Percentiles rank a stretch among this genome's conserved stretches.
Conservation (phyloP, 2,329 filamentous ascomycete genomes). For the Colletotrichum musicola region DNA sequence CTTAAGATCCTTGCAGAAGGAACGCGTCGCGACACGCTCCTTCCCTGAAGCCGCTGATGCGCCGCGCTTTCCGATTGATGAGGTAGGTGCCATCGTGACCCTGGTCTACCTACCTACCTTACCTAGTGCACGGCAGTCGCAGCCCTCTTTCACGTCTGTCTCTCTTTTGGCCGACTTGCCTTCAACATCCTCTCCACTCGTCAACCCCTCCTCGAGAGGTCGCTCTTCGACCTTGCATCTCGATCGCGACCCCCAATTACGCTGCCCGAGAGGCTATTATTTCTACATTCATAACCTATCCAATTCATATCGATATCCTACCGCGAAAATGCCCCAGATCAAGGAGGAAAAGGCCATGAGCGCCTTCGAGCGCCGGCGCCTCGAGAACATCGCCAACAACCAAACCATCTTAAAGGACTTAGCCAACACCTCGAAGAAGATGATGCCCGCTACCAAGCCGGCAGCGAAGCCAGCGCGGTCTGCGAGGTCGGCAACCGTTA, state of each 20-base stretch:
- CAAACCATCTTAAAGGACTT: slow-evolving; percentile 84
- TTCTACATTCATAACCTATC: no score
- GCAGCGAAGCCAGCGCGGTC: slow-evolving; percentile 50
- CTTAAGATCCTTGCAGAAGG: slow-evolving; percentile 13
- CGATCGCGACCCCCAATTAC: neutral
- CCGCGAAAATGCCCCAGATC: slow-evolving; percentile 56
- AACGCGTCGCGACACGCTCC: slow-evolving; percentile 41
- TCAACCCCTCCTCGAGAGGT: no score
- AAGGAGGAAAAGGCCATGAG: slow-evolving; percentile 68
- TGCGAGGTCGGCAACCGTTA: slow-evolving; percentile 51
- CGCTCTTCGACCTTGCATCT: neutral
- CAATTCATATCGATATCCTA: neutral
- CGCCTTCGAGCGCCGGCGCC: slow-evolving; percentile 86
- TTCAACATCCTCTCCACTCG: no score
- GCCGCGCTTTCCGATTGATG: slow-evolving; percentile 11
- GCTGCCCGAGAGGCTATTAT: no score
- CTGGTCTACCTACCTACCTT: neutral
- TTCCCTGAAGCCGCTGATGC: neutral
- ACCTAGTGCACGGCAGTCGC: neutral
- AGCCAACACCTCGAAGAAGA: slow-evolving; percentile 76
- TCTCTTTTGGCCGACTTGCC: no score
- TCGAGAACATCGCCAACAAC: slow-evolving; percentile 89
- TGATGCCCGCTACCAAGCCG: slow-evolving; percentile 72
- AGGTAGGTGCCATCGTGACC: no score
- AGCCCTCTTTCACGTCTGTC: neutral